Conservation (phyloP, 73 alveolate genomes). For the Tetrahymena borealis region DNA sequence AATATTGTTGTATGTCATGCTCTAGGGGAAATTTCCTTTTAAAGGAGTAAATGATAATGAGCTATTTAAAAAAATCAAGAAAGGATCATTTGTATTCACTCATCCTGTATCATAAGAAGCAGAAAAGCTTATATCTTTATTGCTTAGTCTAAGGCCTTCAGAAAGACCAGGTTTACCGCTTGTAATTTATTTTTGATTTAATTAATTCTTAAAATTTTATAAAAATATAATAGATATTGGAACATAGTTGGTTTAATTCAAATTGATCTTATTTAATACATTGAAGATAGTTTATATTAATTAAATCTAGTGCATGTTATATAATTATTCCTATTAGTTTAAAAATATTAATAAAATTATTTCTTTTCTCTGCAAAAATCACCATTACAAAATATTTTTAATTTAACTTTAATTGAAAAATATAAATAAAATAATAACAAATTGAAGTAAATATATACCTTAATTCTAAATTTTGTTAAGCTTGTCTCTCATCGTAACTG, state of each 20-base stretch:
- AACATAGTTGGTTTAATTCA: neutral
- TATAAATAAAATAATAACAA: too few species aligned
- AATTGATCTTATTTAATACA: neutral
- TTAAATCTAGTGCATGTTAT: too few species aligned
- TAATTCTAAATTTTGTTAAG: too few species aligned
- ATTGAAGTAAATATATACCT: too few species aligned
- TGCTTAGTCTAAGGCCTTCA: constrained; percentile 47
- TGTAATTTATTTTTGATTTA: neutral
- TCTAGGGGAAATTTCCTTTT: constrained; percentile 69
- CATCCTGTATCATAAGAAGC: constrained; percentile 35
- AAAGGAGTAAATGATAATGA: constrained; percentile 56
- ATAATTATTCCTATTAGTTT: too few species aligned
- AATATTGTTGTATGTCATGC: constrained; percentile 47
- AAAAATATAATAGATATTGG: neutral
- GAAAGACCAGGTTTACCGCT: constrained; percentile 29
- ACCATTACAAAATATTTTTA: too few species aligned
- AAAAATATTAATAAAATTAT: too few species aligned
- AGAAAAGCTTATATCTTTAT: constrained; percentile 21
- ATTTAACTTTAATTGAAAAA: too few species aligned
- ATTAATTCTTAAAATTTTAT: neutral
- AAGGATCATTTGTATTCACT: constrained; percentile 39
- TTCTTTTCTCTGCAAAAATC: too few species aligned
- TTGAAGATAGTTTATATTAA: too few species aligned
- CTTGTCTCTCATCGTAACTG: too few species aligned
- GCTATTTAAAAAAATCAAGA: constrained; percentile 44